These are phyloP conservation scores for Coemansia reversa DNA, from an alignment of 192 early-diverging fungal species.

Conservation along the genomic window DNA sequence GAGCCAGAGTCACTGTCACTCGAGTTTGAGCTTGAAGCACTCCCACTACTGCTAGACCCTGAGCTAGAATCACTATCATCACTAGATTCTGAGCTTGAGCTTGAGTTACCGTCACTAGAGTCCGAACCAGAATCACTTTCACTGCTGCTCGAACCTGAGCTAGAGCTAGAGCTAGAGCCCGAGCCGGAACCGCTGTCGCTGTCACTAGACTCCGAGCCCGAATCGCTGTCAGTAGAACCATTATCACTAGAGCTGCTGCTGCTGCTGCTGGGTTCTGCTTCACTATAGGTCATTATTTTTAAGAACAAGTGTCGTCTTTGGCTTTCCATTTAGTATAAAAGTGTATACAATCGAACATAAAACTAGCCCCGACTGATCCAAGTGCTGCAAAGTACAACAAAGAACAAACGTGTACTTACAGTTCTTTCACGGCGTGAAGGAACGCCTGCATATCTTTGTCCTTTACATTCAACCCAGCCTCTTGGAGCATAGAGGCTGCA, in stretches of 20 bases:
- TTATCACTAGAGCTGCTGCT: too few species aligned
- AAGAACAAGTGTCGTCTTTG: background rate
- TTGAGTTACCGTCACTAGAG: constrained; percentile 8
- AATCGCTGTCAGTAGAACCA: constrained; percentile 1
- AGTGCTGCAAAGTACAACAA: background rate
- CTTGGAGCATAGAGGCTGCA: constrained; percentile 21
- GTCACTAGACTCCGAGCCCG: background rate
- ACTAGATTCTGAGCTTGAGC: constrained; percentile 10
- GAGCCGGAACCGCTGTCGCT: constrained; percentile 10
- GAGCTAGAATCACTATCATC: constrained; percentile 9
- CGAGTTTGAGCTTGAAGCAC: background rate
- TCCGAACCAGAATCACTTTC: constrained; percentile 9
- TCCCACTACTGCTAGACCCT: constrained; percentile 10
- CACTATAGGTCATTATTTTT: background rate
- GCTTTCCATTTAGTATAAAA: background rate
- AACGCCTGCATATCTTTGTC: too few species aligned
- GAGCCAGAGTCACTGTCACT: constrained; percentile 6
- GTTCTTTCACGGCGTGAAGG: constrained; percentile 3
- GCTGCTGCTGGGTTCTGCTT: too few species aligned
- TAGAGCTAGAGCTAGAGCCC: background rate
- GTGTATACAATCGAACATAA: background rate
- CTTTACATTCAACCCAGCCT: constrained; percentile 6
- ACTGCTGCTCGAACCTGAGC: background rate
- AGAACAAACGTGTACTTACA: constrained; percentile 16
- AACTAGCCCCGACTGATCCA: too few species aligned